Evolutionary conservation across 441 rosid genomes (phyloP).

Genomic region (Brassica balearica): DNA sequence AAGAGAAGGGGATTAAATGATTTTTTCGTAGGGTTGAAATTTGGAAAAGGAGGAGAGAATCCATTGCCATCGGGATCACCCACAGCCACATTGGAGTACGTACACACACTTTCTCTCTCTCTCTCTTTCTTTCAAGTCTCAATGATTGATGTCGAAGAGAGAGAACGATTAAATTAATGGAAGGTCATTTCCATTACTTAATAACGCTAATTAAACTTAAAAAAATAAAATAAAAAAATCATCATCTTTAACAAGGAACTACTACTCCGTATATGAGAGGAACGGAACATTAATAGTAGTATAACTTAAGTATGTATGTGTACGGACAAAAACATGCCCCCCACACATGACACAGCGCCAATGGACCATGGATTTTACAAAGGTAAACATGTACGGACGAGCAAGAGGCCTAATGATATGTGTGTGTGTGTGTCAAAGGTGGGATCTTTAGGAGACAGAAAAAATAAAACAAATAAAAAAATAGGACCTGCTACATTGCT

Average conservation of each 20-base stretch:
- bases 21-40: background rate
- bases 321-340: conserved; percentile 30
- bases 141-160: conserved; percentile 21
- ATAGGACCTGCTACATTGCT: conserved; percentile 92
- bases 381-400: conserved; percentile 29
- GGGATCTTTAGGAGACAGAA: conserved; percentile 20
- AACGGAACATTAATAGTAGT: conserved; percentile 3
- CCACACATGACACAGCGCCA: conserved; percentile 4
- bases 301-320: conserved; percentile 5
- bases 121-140: background rate
- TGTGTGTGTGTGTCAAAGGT: conserved; percentile 41
- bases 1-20: background rate
- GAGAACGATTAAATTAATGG: background rate
- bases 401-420: conserved; percentile 24
- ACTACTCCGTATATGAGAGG: background rate
- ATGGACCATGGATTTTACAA: conserved; percentile 10
- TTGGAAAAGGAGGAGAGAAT: conserved; percentile 9
- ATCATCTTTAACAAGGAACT: background rate
- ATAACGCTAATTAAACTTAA: background rate
- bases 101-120: background rate
- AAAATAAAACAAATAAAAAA: background rate
- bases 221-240: background rate
- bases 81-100: conserved; percentile 18
- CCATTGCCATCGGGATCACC: conserved; percentile 43
- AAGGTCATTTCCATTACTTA: conserved; percentile 13